phyloP scores from a whole-genome alignment of 1,284 basidiomycete species.

The Melampsora americana region DNA sequence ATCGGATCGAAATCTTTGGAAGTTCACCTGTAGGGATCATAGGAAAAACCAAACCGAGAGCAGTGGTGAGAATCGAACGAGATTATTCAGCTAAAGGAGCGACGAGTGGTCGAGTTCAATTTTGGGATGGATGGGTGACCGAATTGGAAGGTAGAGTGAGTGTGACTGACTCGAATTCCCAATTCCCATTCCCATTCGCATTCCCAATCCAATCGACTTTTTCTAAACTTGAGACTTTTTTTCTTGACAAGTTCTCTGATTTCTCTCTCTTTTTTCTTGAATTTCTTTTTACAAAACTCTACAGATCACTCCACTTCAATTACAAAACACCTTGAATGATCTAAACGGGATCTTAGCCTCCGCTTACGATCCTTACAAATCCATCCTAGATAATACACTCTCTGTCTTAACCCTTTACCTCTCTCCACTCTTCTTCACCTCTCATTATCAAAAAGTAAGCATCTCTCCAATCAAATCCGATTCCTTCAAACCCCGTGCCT shows the following conservation, averaged over 20 bases:
- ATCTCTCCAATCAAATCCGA: not conserved
- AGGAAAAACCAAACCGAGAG: constrained; percentile 46
- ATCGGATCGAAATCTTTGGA: constrained; percentile 12
- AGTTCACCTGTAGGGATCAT: constrained; percentile 18
- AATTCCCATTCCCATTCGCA: constrained; percentile 48
- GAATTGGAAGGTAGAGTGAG: constrained; percentile 57
- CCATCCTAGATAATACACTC: constrained; percentile 66
- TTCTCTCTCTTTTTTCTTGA: too few species aligned
- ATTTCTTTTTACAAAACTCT: constrained; percentile 54
- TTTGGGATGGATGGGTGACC: constrained; percentile 56
- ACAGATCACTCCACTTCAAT: constrained; percentile 75
- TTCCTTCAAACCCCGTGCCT: too few species aligned
- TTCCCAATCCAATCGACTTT: constrained; percentile 49
- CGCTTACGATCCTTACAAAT: constrained; percentile 66
- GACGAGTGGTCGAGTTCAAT: constrained; percentile 55
- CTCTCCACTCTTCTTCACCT: constrained; percentile 63
- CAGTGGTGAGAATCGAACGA: constrained; percentile 55
- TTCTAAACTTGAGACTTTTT: too few species aligned
- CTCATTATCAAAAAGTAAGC: constrained; percentile 73
- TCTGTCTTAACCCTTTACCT: constrained; percentile 71
- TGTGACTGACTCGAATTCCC: not conserved
- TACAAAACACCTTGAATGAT: constrained; percentile 75
- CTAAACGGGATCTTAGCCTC: constrained; percentile 76
- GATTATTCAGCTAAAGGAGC: constrained; percentile 54
- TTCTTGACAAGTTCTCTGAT: too few species aligned